Conservation (phyloP, 306 rosid genomes). For the Castanopsis chinensis region DNA sequence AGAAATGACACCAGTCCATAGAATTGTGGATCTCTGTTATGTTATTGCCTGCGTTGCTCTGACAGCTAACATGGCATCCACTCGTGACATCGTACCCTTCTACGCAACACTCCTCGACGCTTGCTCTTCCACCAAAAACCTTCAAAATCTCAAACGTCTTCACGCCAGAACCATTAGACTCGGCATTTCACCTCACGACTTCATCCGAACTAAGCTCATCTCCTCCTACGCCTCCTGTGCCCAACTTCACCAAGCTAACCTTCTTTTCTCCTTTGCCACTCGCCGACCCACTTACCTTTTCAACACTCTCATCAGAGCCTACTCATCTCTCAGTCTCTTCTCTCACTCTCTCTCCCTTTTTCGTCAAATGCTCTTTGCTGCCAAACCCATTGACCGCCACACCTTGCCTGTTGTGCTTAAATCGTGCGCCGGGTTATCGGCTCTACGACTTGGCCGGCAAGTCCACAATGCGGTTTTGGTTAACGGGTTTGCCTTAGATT, state of each 20-base stretch:
- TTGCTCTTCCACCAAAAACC: constrained; percentile 37
- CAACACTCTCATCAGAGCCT: constrained; percentile 62
- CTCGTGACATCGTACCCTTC: constrained; percentile 26
- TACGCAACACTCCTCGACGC: constrained; percentile 46
- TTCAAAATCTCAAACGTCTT: constrained; percentile 40
- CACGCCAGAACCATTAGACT: constrained; percentile 44
- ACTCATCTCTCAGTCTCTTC: constrained; percentile 46
- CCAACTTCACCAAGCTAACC: constrained; percentile 47
- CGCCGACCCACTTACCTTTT: constrained; percentile 65
- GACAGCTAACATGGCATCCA: constrained; percentile 8
- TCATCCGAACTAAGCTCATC: constrained; percentile 58
- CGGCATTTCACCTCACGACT: constrained; percentile 43
- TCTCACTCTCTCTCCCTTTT: constrained; percentile 51
- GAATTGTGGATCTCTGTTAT: too few relatives aligned
- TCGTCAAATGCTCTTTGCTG: constrained; percentile 31
- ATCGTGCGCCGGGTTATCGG: constrained; percentile 51
- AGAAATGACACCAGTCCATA: too few relatives aligned
- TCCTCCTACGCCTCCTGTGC: constrained; percentile 56
- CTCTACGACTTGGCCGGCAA: constrained; percentile 46
- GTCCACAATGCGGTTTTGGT: constrained; percentile 55
- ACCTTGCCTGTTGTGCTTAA: constrained; percentile 59
- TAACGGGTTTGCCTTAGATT: constrained; percentile 50
- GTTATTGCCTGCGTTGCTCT: too few relatives aligned
- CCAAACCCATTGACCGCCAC: constrained; percentile 41
- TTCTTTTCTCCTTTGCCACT: constrained; percentile 52